phyloP scores from a whole-genome alignment of 495 filamentous ascomycete genomes.

The Penicillium waksmanii region DNA sequence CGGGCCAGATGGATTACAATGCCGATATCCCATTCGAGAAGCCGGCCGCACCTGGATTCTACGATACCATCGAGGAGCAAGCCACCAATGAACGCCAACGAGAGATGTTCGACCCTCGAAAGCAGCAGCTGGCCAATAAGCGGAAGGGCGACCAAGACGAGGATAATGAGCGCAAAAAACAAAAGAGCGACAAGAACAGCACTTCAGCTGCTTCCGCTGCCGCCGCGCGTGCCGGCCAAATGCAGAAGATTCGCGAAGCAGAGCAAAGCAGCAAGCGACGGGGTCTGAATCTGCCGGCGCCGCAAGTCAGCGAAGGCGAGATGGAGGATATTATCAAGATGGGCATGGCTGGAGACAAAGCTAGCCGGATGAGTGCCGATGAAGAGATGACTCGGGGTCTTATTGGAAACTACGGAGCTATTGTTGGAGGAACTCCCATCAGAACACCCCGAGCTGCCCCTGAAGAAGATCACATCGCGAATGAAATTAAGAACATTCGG shows the following conservation, averaged over 20 bases:
- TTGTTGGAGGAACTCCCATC: conserved; percentile 85
- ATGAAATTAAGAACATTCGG: conserved; percentile 93
- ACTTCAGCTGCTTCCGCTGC: conserved; percentile 77
- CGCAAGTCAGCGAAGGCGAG: conserved; percentile 90
- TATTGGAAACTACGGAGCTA: conserved; percentile 78
- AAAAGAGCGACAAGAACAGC: conserved; percentile 82
- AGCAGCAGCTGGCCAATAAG: conserved; percentile 94
- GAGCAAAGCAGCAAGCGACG: conserved; percentile 94
- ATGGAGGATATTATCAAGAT: conserved; percentile 98
- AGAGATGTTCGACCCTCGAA: conserved; percentile 88
- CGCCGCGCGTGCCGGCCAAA: conserved; percentile 90
- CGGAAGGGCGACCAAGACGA: conserved; percentile 89
- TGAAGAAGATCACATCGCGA: conserved; percentile 92
- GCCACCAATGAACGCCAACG: conserved; percentile 82
- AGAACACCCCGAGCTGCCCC: conserved; percentile 87
- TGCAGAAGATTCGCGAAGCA: conserved; percentile 94
- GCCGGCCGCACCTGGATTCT: conserved; percentile 85
- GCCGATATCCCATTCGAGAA: conserved; percentile 98
- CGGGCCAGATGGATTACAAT: conserved; percentile 99
- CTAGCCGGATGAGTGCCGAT: conserved; percentile 71
- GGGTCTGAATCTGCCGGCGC: conserved; percentile 75
- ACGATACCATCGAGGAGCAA: conserved; percentile 85
- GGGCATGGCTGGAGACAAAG: conserved; percentile 91
- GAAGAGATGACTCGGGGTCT: conserved; percentile 88
- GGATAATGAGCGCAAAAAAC: conserved; percentile 77